phyloP scores from a whole-genome alignment of 2,329 filamentous ascomycete genomes.

The Colletotrichum gigasporum region DNA sequence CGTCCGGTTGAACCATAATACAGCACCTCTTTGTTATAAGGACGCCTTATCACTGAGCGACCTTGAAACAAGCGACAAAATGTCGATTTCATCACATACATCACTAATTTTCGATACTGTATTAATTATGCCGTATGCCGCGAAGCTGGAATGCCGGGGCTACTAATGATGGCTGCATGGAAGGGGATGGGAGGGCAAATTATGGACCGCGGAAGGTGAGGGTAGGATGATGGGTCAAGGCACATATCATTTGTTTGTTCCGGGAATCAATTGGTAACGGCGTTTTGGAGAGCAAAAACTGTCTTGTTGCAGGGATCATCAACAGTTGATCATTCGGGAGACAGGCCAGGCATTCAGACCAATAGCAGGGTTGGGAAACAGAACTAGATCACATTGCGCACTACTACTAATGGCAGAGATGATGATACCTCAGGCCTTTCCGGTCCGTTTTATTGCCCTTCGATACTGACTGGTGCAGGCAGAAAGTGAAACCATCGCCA shows the following conservation, averaged over 20 bases:
- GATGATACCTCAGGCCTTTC: not conserved
- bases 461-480: too few relatives aligned
- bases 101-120: conserved; percentile 26
- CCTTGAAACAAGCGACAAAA: not conserved
- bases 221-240: not conserved
- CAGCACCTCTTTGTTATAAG: not conserved
- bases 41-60: not conserved
- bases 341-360: not conserved
- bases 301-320: not conserved
- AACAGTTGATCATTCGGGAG: not conserved
- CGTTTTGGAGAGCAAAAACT: conserved; percentile 30
- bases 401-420: conserved; percentile 11
- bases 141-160: not conserved
- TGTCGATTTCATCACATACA: not conserved
- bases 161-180: conserved; percentile 15
- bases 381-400: not conserved
- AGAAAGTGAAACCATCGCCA: too few relatives aligned
- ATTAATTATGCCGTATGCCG: conserved; percentile 19
- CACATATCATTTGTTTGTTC: not conserved
- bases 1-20: not conserved
- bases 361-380: not conserved
- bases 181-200: not conserved
- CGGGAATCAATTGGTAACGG: conserved; percentile 5
- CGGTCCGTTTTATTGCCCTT: too few relatives aligned
- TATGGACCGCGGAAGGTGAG: not conserved